Base-by-base conservation (phyloP, 257 asterid genomes). In the Lycium barbarum region DNA sequence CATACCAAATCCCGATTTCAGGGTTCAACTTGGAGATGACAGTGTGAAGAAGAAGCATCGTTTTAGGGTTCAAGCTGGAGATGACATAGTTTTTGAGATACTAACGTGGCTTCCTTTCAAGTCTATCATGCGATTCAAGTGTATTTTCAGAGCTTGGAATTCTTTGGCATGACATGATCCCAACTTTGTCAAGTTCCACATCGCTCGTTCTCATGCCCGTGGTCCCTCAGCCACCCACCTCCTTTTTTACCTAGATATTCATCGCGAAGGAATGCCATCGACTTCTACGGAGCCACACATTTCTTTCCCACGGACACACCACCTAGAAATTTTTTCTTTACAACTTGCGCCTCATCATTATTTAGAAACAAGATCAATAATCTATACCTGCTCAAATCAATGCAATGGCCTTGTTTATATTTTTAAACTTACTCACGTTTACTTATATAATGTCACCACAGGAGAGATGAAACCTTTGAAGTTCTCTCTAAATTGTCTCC, bases 91-190 rank as follows among this genome's bases (percentile, higher is more conserved):
- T 11, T 11, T 45, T 12, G 47, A 82, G 12, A 49, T 82, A 4
- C 53, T 82, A 10, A 58, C 18, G 17, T 63, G 79, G 45, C 65
- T 82, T 9, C 79, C 79, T 7, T 14, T 17, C 33, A 47, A 82
- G 63, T 65, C n/a, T 26, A 2, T 82, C 58, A 43, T 82, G 84
- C 61, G 61, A 62, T 82, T 82, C 79, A 82, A 45, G 79, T 65
- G 38, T 43, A 17, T 82, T 20, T 62, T 9, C 17, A 47, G n/a
- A 47, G 18, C 51, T 45, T 65, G 84, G 65, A 35, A 65, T 9
- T 17, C 22, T 43, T 12, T 63, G 2, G 9, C 14, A 26, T 7
- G 4, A 10, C 49, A 35, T 35, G 74, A 82, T 47, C 35, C 84
- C 53, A 7, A n/a, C 20, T 82, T 45, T 62, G 13, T 26, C 61